Base-by-base conservation (phyloP, 495 filamentous ascomycete genomes). In the Podospora didyma region DNA sequence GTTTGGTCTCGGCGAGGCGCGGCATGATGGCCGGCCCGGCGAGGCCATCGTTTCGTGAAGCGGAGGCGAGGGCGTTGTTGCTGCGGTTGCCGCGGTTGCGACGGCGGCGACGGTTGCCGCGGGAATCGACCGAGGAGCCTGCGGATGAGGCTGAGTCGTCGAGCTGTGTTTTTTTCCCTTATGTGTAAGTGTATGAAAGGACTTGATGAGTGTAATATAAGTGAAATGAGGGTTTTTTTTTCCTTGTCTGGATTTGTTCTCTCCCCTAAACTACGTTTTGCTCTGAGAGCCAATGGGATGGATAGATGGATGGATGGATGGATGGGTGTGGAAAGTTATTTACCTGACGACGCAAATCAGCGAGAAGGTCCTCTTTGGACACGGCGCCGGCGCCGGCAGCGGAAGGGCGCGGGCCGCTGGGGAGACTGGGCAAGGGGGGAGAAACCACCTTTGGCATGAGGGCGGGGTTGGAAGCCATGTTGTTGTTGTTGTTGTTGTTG, bases 1-100 rank as follows among this genome's bases (percentile, higher is more conserved):
- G 71, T 58, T 71, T 73, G n/a, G 61, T 66, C 9, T 69, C 62
- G 28, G 67, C 60, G 16, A 66, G 45, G 5, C 65, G 60, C 12
- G 62, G 64, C 1, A 67, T 17, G 12, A n/a, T n/a, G n/a, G n/a
- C n/a, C n/a, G n/a, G n/a, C 3, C 39, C 21, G 20, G 26, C 12
- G 22, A 61, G 41, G 3, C 52, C 51, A 47, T 52, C 48, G 26
- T n/a, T n/a, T n/a, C n/a, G 50, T 51, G 26, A 50, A 51, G 26
- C 35, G 28, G 45, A 55, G 11, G 65, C 59, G 26, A 60, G 52
- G 20, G 54, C 61, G 47, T 65, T 64, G 58, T 67, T 64, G 48
- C 56, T 53, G 58, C 54, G 62, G 26, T 61, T 58, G 47, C 58
- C 2, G 42, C n/a, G 12, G 42, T 21, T 45, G 51, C 41, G 47